Percentiles rank a stretch among this genome's conserved stretches.
Conservation (phyloP, 2,329 filamentous ascomycete genomes). For the Mollisiaceae sp. region DNA sequence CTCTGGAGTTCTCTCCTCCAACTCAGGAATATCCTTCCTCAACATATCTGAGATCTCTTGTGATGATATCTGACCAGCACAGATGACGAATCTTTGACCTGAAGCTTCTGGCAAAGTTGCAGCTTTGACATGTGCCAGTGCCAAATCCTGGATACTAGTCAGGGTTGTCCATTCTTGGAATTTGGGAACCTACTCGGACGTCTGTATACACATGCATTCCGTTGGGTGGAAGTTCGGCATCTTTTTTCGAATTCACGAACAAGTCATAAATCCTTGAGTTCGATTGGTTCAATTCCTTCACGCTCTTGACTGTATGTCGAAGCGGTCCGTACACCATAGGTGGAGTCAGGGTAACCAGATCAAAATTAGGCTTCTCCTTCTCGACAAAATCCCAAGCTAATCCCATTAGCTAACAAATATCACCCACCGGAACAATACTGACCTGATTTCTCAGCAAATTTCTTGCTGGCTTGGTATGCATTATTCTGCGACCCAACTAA, state of each 20-base stretch:
- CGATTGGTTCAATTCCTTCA: constrained; percentile 70
- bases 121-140: constrained; percentile 64
- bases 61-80: constrained; percentile 63
- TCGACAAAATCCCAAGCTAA: constrained; percentile 67
- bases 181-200: constrained; percentile 24
- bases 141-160: constrained; percentile 59
- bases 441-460: constrained; percentile 65
- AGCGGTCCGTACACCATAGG: constrained; percentile 67
- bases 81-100: constrained; percentile 65
- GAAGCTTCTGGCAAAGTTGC: constrained; percentile 60
- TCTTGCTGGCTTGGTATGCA: constrained; percentile 60
- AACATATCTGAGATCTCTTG: constrained; percentile 61
- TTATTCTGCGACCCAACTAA: constrained; percentile 43
- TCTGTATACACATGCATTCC: constrained; percentile 59
- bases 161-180: neutral
- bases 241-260: constrained; percentile 57
- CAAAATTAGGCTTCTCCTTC: constrained; percentile 57
- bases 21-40: constrained; percentile 55
- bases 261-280: constrained; percentile 62
- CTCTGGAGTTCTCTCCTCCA: constrained; percentile 52
- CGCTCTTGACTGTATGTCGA: constrained; percentile 62
- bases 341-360: constrained; percentile 63
- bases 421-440: constrained; percentile 2
- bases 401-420: neutral
- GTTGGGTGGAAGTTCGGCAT: constrained; percentile 50